Evolutionary conservation across 2,329 filamentous ascomycete genomes (phyloP).

Genomic region (Helminthosporium solani): DNA sequence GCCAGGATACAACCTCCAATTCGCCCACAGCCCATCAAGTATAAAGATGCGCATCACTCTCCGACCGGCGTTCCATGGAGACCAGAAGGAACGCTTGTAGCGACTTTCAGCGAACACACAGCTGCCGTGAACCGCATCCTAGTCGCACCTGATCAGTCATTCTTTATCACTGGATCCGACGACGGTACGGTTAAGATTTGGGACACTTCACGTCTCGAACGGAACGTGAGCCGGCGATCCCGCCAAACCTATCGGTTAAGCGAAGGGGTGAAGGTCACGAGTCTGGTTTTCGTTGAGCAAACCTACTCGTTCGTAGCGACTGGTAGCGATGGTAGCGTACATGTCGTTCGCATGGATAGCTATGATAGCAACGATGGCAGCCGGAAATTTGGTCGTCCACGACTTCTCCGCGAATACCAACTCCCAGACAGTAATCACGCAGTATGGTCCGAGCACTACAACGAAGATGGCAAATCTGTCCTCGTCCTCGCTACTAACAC

Average conservation of each 20-base stretch:
- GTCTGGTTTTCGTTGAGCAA: slow-evolving; percentile 87
- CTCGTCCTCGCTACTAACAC: slow-evolving; percentile 83
- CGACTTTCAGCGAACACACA: slow-evolving; percentile 84
- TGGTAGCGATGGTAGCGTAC: slow-evolving; percentile 81
- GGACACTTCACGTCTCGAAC: slow-evolving; percentile 87
- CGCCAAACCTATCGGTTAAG: slow-evolving; percentile 81
- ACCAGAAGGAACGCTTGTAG: slow-evolving; percentile 79
- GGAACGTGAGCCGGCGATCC: slow-evolving; percentile 84
- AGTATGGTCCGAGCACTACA: slow-evolving; percentile 91
- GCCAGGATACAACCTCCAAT: slow-evolving; percentile 73
- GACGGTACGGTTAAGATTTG: slow-evolving; percentile 90
- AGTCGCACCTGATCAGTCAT: slow-evolving; percentile 84
- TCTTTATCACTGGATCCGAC: slow-evolving; percentile 91
- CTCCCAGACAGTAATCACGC: slow-evolving; percentile 73
- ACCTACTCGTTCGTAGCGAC: slow-evolving; percentile 93
- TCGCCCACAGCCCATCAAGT: slow-evolving; percentile 53
- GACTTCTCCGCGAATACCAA: slow-evolving; percentile 70
- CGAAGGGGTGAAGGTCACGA: slow-evolving; percentile 69
- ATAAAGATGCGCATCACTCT: slow-evolving; percentile 53
- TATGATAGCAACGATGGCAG: slow-evolving; percentile 56
- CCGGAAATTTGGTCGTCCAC: slow-evolving; percentile 74
- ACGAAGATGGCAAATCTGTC: slow-evolving; percentile 76
- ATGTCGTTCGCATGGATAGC: slow-evolving; percentile 77
- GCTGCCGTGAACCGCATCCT: slow-evolving; percentile 79
- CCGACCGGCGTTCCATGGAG: slow-evolving; percentile 67